Evolutionary conservation across 805 yeast genomes (phyloP), one percentile per base, ranked within the genome.

Genomic region (Lachancea waltii): DNA sequence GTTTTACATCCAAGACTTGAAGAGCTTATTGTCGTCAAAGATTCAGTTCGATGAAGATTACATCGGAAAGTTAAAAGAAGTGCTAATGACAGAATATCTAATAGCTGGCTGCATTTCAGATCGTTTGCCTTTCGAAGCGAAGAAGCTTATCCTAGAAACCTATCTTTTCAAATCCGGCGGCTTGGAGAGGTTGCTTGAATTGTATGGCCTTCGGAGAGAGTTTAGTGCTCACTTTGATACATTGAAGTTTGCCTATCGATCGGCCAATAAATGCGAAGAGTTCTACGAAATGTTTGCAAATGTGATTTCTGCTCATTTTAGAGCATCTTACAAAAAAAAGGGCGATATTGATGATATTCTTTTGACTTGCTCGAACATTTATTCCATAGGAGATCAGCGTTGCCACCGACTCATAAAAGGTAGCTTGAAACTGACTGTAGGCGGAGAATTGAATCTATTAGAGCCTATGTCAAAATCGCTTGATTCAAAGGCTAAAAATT

Each of bases 401-500:
- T 31, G 30, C n/a, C 27, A 24, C n/a, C 10, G 11, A 20, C 14
- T 33, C 10, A 14, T 38, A 17, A 38, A 33, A 16, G 13, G 13
- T n/a, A 23, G 34, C 13, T n/a, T 33, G 20, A 15, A 22, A 23
- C 17, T 15, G 16, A 17, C 25, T 8, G 18, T 50, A 6, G 51
- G 47, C 9, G 54, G 54, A 3, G 28, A 45, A 13, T 20, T 49
- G 6, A 45, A 37, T 23, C 19, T 47, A 8, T 36, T 46, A 25
- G 53, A 50, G 28, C 37, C 40, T 7, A 43, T 49, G 20, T 33
- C 45, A 10, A 51, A 43, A 16, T 20, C 39, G n/a, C 35, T 48
- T 22, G 49, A 48, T 26, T 7, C 37, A 7, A 24, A 27, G 16
- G 27, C 33, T 3, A 38, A 33, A 21, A 28, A 16, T 14, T 27